phyloP scores from a whole-genome alignment of 148 eudicot species.

The Amaranthus cruentus region DNA sequence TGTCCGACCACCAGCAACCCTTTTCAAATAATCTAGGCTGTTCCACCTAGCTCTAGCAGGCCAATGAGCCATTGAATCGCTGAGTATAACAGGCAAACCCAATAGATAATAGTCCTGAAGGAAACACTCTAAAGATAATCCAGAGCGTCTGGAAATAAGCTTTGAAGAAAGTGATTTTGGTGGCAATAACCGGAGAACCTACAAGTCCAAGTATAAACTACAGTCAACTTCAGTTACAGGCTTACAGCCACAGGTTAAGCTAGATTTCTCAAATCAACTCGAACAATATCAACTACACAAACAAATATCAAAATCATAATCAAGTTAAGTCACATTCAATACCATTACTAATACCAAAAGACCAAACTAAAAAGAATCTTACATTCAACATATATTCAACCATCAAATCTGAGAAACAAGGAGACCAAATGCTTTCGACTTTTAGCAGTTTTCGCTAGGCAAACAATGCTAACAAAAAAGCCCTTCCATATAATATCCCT shows the following conservation, averaged over 20 bases:
- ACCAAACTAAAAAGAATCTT: neutral
- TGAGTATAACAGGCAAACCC: constrained; percentile 79
- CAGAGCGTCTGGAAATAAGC: constrained; percentile 45
- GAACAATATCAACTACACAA: no score
- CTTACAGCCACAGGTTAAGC: no score
- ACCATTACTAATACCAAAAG: no score
- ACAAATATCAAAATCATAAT: no score
- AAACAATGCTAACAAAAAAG: no score
- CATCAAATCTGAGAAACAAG: no score
- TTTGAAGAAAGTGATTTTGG: constrained; percentile 61
- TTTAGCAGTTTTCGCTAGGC: no score
- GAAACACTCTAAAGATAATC: constrained; percentile 78
- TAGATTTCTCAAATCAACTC: no score
- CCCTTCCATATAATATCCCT: neutral
- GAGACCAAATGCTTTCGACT: no score
- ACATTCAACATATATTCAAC: neutral
- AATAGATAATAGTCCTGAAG: constrained; percentile 58
- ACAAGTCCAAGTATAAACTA: constrained; percentile 20
- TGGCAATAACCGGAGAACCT: constrained; percentile 64
- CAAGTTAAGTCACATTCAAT: no score
- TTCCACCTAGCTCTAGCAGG: constrained; percentile 89
- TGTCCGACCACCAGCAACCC: constrained; percentile 87
- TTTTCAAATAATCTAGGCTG: constrained; percentile 63
- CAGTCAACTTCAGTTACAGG: neutral
- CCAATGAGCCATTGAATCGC: constrained; percentile 91